Conservation (phyloP, 306 rosid genomes). For the Nissolia schottii region DNA sequence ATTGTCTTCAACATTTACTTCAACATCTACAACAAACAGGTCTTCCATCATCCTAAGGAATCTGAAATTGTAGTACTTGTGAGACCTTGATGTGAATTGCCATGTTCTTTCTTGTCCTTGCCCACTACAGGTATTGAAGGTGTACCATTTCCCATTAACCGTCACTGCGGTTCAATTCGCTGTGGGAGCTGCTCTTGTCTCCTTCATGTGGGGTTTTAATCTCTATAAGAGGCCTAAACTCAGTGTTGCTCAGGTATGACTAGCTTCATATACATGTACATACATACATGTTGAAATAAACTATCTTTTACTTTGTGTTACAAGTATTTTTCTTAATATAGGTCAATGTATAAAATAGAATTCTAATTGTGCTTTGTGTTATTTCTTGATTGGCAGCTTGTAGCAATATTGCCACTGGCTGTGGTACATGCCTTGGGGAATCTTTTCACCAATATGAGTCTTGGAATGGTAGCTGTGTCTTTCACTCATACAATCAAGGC, state of each 20-base stretch:
- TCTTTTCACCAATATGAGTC: conserved; percentile 94
- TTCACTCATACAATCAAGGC: conserved; percentile 98
- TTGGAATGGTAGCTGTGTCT: conserved; percentile 91
- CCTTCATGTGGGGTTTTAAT: conserved; percentile 76
- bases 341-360: too few species aligned
- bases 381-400: conserved; percentile 52
- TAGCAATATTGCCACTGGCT: conserved; percentile 77
- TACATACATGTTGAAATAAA: neutral
- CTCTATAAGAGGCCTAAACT: conserved; percentile 74
- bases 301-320: too few species aligned
- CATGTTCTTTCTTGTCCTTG: neutral
- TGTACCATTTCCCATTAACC: conserved; percentile 64
- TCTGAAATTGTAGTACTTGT: neutral
- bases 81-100: neutral
- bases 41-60: neutral
- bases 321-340: too few species aligned
- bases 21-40: conserved; percentile 95
- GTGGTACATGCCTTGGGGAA: conserved; percentile 81
- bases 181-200: conserved; percentile 61
- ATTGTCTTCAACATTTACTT: conserved; percentile 82
- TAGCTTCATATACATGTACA: too few species aligned
- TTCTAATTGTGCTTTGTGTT: conserved; percentile 10
- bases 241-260: conserved; percentile 74
- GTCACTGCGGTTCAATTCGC: conserved; percentile 66
- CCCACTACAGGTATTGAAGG: conserved; percentile 73